Evolutionary conservation across 208 protist genomes (phyloP).

Genomic region (Leishmania arabica): DNA sequence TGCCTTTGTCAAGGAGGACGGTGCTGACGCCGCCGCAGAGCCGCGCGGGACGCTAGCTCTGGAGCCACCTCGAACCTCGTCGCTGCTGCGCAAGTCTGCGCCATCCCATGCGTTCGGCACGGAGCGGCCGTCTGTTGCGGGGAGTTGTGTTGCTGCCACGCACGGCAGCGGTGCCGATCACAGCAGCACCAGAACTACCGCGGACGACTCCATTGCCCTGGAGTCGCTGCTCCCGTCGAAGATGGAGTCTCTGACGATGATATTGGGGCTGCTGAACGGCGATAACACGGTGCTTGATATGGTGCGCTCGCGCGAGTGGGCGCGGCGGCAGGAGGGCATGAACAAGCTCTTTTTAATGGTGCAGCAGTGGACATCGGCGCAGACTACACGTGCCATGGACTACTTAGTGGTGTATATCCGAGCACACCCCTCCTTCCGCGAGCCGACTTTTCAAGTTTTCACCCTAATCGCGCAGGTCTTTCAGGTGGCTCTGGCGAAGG

Average conservation of each 20-base stretch:
- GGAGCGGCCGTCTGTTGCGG: not conserved
- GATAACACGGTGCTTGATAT: slow-evolving; percentile 57
- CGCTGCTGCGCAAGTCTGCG: slow-evolving; percentile 3
- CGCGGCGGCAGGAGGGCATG: slow-evolving; percentile 64
- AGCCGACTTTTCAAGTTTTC: slow-evolving; percentile 85
- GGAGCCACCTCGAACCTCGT: slow-evolving; percentile 2
- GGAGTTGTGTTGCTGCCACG: not conserved
- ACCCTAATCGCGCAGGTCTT: slow-evolving; percentile 44
- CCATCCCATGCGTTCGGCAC: not conserved
- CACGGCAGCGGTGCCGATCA: not conserved
- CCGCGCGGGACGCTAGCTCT: not conserved
- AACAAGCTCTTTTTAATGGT: slow-evolving; percentile 51
- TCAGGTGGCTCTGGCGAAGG: slow-evolving; percentile 42
- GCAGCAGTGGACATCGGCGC: slow-evolving; percentile 51
- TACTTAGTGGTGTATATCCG: slow-evolving; percentile 70
- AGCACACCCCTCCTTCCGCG: slow-evolving; percentile 62
- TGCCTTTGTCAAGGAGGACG: not conserved
- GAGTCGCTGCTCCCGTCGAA: slow-evolving; percentile 76
- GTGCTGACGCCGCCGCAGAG: not conserved
- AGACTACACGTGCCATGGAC: slow-evolving; percentile 53
- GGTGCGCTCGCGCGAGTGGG: slow-evolving; percentile 81
- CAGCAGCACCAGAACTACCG: slow-evolving; percentile 2
- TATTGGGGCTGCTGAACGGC: slow-evolving; percentile 63
- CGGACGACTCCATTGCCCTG: slow-evolving; percentile 66
- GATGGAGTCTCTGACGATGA: slow-evolving; percentile 56